Conservation (phyloP, 2,329 filamentous ascomycete genomes). For the Alternaria metachromatica region DNA sequence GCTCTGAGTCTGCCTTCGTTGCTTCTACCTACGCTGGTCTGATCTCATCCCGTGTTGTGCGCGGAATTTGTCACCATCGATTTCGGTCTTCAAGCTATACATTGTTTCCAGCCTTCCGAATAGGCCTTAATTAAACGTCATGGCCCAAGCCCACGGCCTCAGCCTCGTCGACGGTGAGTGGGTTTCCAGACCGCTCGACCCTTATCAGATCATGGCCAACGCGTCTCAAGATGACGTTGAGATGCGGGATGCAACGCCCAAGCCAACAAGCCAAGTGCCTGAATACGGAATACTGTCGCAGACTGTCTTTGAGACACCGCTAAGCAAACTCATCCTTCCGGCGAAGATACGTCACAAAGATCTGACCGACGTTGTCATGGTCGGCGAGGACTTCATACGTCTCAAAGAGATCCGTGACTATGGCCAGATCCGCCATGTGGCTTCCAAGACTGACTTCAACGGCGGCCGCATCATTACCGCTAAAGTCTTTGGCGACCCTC, state of each 20-base stretch:
- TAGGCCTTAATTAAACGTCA: slow-evolving; percentile 8
- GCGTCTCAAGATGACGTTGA: slow-evolving; percentile 33
- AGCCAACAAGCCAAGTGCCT: slow-evolving; percentile 53
- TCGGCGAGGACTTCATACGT: slow-evolving; percentile 82
- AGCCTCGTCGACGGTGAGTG: slow-evolving; percentile 42
- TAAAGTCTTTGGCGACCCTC: slow-evolving; percentile 68
- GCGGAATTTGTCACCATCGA: background rate
- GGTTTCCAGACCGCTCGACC: slow-evolving; percentile 46
- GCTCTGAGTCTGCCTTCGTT: slow-evolving; percentile 11
- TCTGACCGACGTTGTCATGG: slow-evolving; percentile 83
- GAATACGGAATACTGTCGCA: slow-evolving; percentile 76
- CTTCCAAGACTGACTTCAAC: slow-evolving; percentile 79
- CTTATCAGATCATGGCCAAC: slow-evolving; percentile 53
- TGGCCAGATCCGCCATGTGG: slow-evolving; percentile 76
- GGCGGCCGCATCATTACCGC: slow-evolving; percentile 76
- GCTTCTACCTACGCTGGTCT: slow-evolving; percentile 8
- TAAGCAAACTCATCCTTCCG: slow-evolving; percentile 78
- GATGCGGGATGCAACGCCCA: slow-evolving; percentile 31
- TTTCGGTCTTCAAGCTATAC: slow-evolving; percentile 9
- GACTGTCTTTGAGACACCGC: slow-evolving; percentile 78
- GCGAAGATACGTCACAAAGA: slow-evolving; percentile 74
- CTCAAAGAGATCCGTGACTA: slow-evolving; percentile 76
- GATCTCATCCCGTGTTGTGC: slow-evolving; percentile 12
- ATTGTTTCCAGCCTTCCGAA: slow-evolving; percentile 1
- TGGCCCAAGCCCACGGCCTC: slow-evolving; percentile 39